Conservation (phyloP, 306 rosid genomes). For the Rosa lucieae region DNA sequence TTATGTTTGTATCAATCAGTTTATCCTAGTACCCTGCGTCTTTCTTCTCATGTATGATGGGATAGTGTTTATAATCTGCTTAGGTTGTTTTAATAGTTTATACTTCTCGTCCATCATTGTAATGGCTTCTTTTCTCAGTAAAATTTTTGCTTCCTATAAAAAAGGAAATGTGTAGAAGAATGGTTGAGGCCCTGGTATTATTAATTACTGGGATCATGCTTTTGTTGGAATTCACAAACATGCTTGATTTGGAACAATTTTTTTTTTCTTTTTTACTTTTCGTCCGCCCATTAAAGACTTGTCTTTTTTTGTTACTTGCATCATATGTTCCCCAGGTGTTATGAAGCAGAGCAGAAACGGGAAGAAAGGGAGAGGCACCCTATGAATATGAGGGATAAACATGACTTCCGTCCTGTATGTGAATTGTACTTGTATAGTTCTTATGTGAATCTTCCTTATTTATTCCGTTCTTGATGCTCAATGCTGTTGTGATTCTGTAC, state of each 20-base stretch:
- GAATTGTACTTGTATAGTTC: background rate
- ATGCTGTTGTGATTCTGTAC: conserved; percentile 4
- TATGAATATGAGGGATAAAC: conserved; percentile 81
- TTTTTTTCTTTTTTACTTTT: background rate
- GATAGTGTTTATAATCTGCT: background rate
- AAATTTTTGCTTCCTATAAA: background rate
- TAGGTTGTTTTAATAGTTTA: background rate
- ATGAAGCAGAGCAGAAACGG: conserved; percentile 75
- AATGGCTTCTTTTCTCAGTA: background rate
- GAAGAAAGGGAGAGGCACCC: conserved; percentile 97
- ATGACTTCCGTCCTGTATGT: conserved; percentile 66
- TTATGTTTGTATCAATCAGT: background rate
- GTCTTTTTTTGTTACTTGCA: background rate
- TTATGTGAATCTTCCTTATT: background rate
- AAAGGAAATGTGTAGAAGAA: background rate
- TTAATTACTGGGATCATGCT: background rate
- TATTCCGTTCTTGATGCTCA: conserved; percentile 13
- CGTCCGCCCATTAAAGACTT: background rate
- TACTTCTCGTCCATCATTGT: background rate
- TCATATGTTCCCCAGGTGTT: conserved; percentile 51
- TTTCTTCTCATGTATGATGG: background rate
- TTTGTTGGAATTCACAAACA: background rate
- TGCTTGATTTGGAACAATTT: background rate
- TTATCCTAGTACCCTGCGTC: background rate
- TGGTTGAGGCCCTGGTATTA: background rate